phyloP scores from a whole-genome alignment of 2,329 filamentous ascomycete genomes.

The Cordyceps pruinosa region DNA sequence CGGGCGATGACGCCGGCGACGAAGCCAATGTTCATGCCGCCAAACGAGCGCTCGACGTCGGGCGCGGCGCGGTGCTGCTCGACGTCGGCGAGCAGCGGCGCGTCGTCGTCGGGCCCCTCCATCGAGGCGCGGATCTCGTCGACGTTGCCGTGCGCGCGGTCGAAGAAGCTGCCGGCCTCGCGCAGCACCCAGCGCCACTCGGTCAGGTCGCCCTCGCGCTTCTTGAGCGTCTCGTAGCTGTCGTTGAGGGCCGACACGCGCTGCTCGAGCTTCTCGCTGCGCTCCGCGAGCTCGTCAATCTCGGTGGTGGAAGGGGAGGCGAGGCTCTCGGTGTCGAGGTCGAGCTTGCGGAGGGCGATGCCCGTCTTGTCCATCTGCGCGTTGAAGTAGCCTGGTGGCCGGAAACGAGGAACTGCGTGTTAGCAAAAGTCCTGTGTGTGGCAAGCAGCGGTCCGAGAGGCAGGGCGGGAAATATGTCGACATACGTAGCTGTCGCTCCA shows the following conservation, averaged over 20 bases:
- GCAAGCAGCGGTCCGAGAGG: not conserved
- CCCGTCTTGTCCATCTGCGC: slow-evolving; percentile 89
- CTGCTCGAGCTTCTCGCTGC: slow-evolving; percentile 87
- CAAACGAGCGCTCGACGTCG: slow-evolving; percentile 79
- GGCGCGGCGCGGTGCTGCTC: slow-evolving; percentile 67
- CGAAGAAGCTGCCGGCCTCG: slow-evolving; percentile 96
- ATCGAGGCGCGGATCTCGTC: slow-evolving; percentile 92
- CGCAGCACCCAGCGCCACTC: slow-evolving; percentile 98
- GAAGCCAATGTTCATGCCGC: slow-evolving; percentile 97
- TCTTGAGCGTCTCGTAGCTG: slow-evolving; percentile 97
- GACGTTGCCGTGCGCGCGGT: slow-evolving; percentile 89
- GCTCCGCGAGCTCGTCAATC: slow-evolving; percentile 91
- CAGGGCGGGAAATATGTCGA: slow-evolving; percentile 21
- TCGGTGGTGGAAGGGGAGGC: slow-evolving; percentile 86
- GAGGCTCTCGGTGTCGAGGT: slow-evolving; percentile 81
- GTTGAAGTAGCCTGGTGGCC: slow-evolving; percentile 93
- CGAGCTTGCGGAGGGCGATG: slow-evolving; percentile 81
- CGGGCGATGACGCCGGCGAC: slow-evolving; percentile 92
- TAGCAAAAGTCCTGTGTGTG: not conserved
- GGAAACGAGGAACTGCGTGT: slow-evolving; percentile 31
- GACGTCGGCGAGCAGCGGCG: slow-evolving; percentile 84
- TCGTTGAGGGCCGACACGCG: slow-evolving; percentile 88
- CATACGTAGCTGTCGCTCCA: slow-evolving; percentile 93
- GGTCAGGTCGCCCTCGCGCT: slow-evolving; percentile 89
- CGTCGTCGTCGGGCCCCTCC: slow-evolving; percentile 70